Conservation (phyloP, 2,329 filamentous ascomycete genomes). For the Leptodontidium sp. region DNA sequence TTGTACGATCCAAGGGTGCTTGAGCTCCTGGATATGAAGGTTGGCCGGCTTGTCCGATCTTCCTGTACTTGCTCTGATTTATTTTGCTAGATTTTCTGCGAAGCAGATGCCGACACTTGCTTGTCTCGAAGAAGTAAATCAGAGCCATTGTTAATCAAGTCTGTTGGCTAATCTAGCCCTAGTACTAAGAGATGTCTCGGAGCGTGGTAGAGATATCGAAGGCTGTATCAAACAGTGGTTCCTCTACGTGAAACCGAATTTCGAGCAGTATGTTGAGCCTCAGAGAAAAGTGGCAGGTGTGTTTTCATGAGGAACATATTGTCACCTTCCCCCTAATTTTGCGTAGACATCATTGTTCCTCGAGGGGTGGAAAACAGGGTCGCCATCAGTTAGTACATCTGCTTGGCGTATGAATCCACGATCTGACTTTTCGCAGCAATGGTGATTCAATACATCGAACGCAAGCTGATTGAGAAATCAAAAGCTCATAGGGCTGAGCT, state of each 20-base stretch:
- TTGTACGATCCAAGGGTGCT: constrained; percentile 87
- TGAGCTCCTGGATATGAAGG: constrained; percentile 89
- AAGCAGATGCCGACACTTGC: constrained; percentile 94
- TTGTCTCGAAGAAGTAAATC: constrained; percentile 82
- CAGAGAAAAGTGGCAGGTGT: constrained; percentile 84
- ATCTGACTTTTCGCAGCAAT: constrained; percentile 64
- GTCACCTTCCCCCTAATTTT: constrained; percentile 4
- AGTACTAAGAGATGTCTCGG: constrained; percentile 83
- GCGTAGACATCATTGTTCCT: constrained; percentile 86
- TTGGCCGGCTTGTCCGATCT: constrained; percentile 48
- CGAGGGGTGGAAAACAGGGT: constrained; percentile 94
- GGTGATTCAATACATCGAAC: constrained; percentile 92
- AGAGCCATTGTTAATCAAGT: not conserved
- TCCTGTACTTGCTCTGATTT: constrained; percentile 13
- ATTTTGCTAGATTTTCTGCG: constrained; percentile 79
- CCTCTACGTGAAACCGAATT: constrained; percentile 94
- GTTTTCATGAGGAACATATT: constrained; percentile 34
- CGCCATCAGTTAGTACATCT: constrained; percentile 71
- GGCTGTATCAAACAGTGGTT: constrained; percentile 99
- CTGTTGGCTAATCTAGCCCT: constrained; percentile 14
- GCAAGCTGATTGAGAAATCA: constrained; percentile 87
- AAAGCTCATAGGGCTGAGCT: constrained; percentile 82
- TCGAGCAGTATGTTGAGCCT: constrained; percentile 91
- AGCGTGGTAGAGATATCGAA: constrained; percentile 89
- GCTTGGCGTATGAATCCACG: constrained; percentile 17